phyloP scores from a whole-genome alignment of 805 yeast genomes.

The Teunomyces tritomae region DNA sequence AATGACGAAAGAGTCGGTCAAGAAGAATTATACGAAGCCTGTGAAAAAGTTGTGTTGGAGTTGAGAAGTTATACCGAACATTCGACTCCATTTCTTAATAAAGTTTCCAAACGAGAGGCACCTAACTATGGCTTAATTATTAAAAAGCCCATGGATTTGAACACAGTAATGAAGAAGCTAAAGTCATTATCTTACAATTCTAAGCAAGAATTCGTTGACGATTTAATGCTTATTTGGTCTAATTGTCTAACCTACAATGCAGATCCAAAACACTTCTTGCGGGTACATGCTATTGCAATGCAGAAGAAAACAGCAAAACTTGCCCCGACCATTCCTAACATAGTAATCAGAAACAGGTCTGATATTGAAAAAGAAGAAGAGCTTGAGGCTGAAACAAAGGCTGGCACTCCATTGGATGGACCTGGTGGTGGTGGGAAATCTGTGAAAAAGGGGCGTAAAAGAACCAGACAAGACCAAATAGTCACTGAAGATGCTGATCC shows the following conservation, averaged over 20 bases:
- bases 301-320: slow-evolving; percentile 78
- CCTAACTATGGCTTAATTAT: slow-evolving; percentile 92
- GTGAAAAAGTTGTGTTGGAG: slow-evolving; percentile 91
- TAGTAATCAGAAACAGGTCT: slow-evolving; percentile 66
- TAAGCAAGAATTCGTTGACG: slow-evolving; percentile 91
- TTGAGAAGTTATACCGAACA: slow-evolving; percentile 91
- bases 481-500: slow-evolving; percentile 26
- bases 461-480: slow-evolving; percentile 34
- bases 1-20: slow-evolving; percentile 94
- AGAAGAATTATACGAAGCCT: slow-evolving; percentile 95
- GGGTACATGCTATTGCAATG: slow-evolving; percentile 95
- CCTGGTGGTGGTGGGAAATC: slow-evolving; percentile 30
- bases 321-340: slow-evolving; percentile 86
- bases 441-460: slow-evolving; percentile 40
- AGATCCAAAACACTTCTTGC: slow-evolving; percentile 86
- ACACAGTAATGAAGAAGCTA: slow-evolving; percentile 88
- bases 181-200: slow-evolving; percentile 78
- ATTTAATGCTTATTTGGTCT: slow-evolving; percentile 90
- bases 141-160: slow-evolving; percentile 93
- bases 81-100: slow-evolving; percentile 91
- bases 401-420: slow-evolving; percentile 20
- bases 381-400: slow-evolving; percentile 17
- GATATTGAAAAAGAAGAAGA: slow-evolving; percentile 70
- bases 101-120: slow-evolving; percentile 97
- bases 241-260: slow-evolving; percentile 92